Base-by-base conservation (phyloP, 306 rosid genomes). In the Cucumis melo region DNA sequence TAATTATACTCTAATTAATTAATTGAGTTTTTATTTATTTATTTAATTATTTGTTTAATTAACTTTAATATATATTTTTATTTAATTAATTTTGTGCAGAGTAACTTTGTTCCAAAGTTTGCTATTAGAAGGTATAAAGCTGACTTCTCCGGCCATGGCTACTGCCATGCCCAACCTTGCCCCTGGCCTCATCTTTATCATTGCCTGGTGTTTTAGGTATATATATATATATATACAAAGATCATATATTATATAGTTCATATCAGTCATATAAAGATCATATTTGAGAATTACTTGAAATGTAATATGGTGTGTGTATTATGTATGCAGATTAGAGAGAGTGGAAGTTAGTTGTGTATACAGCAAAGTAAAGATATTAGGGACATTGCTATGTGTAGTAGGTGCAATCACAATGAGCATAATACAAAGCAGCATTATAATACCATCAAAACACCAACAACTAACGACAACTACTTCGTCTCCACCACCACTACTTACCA, bases 151-250 rank as follows among this genome's bases (percentile, higher is more conserved):
- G 66, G 89, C 91, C 53, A 93, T 93, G 94, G 97, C 91, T 84
- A 87, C 98, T 19, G 97, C 97, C 77, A 93, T 90, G 98, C 96
- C 97, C 72, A 93, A 91, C 81, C 85, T 91, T 79, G 92, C 96
- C 44, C 98, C 98, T 0, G 98, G 89, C 23, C 85, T 93, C 78
- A 90, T 93, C 80, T 90, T 88, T 78, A 23, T 88, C 80, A 91
- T 90, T 32, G 94, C 98, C 2, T 93, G 96, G 89, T 79, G 78
- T 73, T 78, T 78, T 44, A 83, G 98, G 98, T 90, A 88, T 76
- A 48, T 10, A 41, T 27, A 0, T 27, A 27, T 27, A 27, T 27
- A 27, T 27, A 27, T 27, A 1, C 2, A 27, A 27, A 27, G 29
- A 27, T 27, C 2, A 27, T 27, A 27, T 27, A n/a, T n/a, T n/a